These are phyloP conservation scores for Porcisia hertigi DNA, from an alignment of 208 protist species.

Conservation along the genomic window DNA sequence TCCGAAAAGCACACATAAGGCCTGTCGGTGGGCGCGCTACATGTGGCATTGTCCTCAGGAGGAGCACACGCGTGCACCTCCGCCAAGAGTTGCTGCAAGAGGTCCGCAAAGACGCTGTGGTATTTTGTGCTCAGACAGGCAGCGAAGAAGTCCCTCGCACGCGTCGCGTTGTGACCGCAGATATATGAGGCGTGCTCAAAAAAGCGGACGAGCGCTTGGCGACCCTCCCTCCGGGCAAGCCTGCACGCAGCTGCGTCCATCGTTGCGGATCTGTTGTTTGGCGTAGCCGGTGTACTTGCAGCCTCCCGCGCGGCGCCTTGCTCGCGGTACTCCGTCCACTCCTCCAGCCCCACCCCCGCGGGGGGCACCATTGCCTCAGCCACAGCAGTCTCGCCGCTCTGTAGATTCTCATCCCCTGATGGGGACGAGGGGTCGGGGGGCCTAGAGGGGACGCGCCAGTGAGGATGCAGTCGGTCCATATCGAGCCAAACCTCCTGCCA, in stretches of 20 bases:
- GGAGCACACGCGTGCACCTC: slow-evolving; percentile 14
- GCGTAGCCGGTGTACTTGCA: background rate
- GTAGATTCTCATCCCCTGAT: background rate
- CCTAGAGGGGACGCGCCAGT: slow-evolving; percentile 11
- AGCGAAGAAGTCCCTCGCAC: slow-evolving; percentile 31
- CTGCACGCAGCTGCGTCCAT: slow-evolving; percentile 13
- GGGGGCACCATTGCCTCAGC: slow-evolving; percentile 24
- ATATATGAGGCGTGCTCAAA: slow-evolving; percentile 49
- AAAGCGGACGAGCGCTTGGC: slow-evolving; percentile 46
- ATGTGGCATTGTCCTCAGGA: background rate
- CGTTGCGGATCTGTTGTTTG: slow-evolving; percentile 20
- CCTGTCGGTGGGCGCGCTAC: background rate
- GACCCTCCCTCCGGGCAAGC: slow-evolving; percentile 32
- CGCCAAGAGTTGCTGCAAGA: slow-evolving; percentile 28
- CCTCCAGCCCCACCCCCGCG: slow-evolving; percentile 38
- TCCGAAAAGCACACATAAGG: slow-evolving; percentile 33
- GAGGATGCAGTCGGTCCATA: slow-evolving; percentile 24
- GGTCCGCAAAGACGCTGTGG: slow-evolving; percentile 32
- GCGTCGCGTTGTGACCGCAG: slow-evolving; percentile 22
- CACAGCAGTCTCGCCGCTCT: background rate
- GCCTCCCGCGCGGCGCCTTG: background rate
- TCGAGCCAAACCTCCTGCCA: slow-evolving; percentile 18
- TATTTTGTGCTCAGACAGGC: slow-evolving; percentile 65
- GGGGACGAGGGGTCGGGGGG: background rate
- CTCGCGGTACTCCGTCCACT: slow-evolving; percentile 49